Conservation (phyloP, 331 rosid species). For the Acacia concinna region DNA sequence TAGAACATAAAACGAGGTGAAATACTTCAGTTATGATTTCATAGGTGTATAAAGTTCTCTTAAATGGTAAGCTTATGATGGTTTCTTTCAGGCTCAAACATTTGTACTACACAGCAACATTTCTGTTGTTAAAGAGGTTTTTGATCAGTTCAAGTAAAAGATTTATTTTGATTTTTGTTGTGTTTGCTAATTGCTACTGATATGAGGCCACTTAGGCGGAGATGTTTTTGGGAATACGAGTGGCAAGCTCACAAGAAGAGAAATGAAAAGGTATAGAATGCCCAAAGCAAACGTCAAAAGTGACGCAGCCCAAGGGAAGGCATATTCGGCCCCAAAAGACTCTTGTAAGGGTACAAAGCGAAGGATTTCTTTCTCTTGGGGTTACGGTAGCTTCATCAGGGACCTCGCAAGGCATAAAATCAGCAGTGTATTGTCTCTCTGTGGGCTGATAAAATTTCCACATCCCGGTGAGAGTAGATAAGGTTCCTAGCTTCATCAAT, state of each 20-base stretch:
- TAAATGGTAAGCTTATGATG: background rate
- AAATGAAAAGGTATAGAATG: background rate
- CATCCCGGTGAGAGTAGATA: background rate
- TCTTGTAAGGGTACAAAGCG: no score
- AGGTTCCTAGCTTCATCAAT: background rate
- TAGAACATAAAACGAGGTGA: background rate
- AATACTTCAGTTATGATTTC: background rate
- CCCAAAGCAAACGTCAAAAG: background rate
- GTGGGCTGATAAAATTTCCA: background rate
- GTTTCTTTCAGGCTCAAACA: background rate
- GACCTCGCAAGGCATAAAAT: background rate
- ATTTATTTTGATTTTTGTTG: background rate
- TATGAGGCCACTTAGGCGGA: background rate
- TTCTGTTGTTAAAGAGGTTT: background rate
- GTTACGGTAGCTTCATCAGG: no score
- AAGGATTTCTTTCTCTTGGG: no score
- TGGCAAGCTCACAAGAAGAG: background rate
- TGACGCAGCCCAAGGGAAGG: background rate
- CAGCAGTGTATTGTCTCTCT: background rate
- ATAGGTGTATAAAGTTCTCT: background rate
- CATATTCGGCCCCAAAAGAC: background rate
- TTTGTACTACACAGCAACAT: no score
- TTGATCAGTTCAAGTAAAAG: background rate
- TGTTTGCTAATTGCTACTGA: background rate
- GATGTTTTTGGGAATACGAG: background rate